phyloP scores from a whole-genome alignment of 192 early-diverging fungal genomes.

The Backusella circina region DNA sequence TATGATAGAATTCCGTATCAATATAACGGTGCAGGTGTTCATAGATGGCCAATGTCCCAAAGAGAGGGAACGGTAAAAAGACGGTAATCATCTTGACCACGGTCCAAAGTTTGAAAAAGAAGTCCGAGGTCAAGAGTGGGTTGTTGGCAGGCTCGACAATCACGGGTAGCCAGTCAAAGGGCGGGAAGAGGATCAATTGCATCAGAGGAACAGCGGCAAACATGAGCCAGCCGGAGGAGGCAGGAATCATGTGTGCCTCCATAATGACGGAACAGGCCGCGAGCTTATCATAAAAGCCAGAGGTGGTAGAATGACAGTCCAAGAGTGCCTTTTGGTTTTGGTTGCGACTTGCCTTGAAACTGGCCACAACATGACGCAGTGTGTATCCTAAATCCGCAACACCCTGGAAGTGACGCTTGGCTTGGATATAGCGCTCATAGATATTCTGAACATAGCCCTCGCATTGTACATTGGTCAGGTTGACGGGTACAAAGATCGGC shows the following conservation, averaged over 20 bases:
- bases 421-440: conserved; percentile 62
- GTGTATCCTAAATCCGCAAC: conserved; percentile 67
- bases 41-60: conserved; percentile 39
- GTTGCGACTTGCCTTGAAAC: background rate
- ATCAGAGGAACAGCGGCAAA: conserved; percentile 48
- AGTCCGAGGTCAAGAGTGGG: conserved; percentile 34
- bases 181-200: conserved; percentile 40
- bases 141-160: conserved; percentile 24
- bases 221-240: conserved; percentile 52
- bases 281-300: conserved; percentile 34
- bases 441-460: conserved; percentile 49
- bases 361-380: conserved; percentile 15
- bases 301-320: background rate
- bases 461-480: conserved; percentile 55
- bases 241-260: conserved; percentile 52
- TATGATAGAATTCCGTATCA: conserved; percentile 36
- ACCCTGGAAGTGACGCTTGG: conserved; percentile 71
- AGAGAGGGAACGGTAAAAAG: conserved; percentile 38
- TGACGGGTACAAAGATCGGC: conserved; percentile 65
- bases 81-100: conserved; percentile 40
- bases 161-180: conserved; percentile 14
- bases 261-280: conserved; percentile 37
- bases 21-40: conserved; percentile 39
- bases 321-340: background rate
- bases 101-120: conserved; percentile 34